Evolutionary conservation across 768 basidiomycete species (phyloP).

Genomic region (Psilocybe subaeruginosa): DNA sequence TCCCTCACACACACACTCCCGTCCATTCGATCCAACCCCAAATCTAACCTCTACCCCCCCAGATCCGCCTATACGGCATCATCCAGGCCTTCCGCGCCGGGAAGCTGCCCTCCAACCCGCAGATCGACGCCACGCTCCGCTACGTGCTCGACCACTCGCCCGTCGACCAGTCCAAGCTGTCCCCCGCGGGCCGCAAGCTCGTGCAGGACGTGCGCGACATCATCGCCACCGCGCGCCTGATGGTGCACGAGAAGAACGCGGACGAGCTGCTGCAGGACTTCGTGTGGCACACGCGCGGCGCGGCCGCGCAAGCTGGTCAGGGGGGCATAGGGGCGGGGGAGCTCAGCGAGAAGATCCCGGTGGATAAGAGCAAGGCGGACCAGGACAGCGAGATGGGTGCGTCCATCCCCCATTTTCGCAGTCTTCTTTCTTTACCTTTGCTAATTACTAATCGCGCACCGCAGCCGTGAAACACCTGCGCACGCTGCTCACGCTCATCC

Average conservation of each 20-base stretch:
- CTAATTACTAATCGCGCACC: background rate
- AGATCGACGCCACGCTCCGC: conserved; percentile 73
- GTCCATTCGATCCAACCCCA: background rate
- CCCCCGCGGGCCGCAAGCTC: conserved; percentile 75
- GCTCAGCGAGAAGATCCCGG: conserved; percentile 35
- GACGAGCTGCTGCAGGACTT: conserved; percentile 95
- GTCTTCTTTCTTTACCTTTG: background rate
- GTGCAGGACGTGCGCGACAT: conserved; percentile 80
- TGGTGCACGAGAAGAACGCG: conserved; percentile 83
- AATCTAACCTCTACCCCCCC: background rate
- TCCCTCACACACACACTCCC: background rate
- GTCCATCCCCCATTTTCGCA: conserved; percentile 13
- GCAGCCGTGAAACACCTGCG: conserved; percentile 86
- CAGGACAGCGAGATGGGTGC: conserved; percentile 67
- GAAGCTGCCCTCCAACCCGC: conserved; percentile 76
- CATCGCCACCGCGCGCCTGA: conserved; percentile 69
- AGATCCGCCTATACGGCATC: conserved; percentile 80
- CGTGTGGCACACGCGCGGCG: conserved; percentile 74
- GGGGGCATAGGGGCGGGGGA: conserved; percentile 32
- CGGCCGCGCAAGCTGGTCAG: conserved; percentile 33
- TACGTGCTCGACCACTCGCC: conserved; percentile 66
- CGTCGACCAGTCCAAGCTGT: conserved; percentile 56
- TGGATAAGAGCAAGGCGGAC: conserved; percentile 55
- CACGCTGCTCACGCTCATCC: conserved; percentile 81
- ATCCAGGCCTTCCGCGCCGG: conserved; percentile 82